Base-by-base conservation (phyloP, 305 asterid species). In the Fraxinus velutina region DNA sequence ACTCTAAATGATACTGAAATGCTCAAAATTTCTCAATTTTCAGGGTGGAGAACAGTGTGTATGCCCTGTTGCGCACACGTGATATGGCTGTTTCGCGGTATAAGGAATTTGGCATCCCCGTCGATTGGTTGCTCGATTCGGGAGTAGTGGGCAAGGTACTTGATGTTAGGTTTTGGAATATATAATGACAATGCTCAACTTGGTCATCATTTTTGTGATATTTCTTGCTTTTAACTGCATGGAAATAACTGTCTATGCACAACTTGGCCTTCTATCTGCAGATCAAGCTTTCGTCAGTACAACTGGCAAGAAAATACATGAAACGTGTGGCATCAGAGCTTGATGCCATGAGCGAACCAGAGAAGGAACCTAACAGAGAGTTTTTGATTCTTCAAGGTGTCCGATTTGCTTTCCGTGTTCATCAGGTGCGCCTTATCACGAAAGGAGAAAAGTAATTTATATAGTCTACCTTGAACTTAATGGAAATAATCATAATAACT, bases 361-460 rank as follows among this genome's bases (percentile, higher is more conserved):
- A 93, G 81, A 93, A 96, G 84, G 98, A 93, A 83, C 98, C 98
- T n/a, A 93, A 91, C 88, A 91, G 96, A 88, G 99, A 96, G 76
- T 96, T 94, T 84, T 82, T 96, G 84, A 81, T 93, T 81, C 89
- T 96, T 66, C 99, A 96, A 87, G 99, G 99, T 2, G 98, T 96
- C 44, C 98, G 98, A 30, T 96, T 94, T 81, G 98, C 98, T 47
- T 94, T 94, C 89, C 92, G 99, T 50, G 99, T 96, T 84, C 98
- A 96, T 89, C 99, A 94, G 98, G 98, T 94, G 47, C 27, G 27
- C 8, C 47, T n/a, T 32, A 1, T 66, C 8, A 24, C 36, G 6
- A 21, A 60, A 21, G 37, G 74, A 27, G 37, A 29, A 24, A 24
- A 68, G n/a, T 27, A 68, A 13, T 27, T 68, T 68, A 27, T 12